Evolutionary conservation across 75 land plant species (phyloP).

Genomic region (Pinus albicaulis): DNA sequence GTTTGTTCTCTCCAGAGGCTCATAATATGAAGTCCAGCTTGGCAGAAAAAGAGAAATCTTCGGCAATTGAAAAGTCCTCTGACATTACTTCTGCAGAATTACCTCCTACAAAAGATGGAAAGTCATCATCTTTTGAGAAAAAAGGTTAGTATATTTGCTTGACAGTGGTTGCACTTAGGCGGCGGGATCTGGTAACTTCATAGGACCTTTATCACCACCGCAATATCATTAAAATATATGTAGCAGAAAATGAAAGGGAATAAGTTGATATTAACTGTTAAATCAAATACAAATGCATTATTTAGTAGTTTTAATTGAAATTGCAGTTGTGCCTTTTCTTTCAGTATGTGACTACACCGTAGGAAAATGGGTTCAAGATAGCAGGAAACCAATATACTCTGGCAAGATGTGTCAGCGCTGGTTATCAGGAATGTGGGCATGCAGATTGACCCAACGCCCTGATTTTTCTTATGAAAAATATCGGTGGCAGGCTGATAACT

Average conservation of each 20-base stretch:
- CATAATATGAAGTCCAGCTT: neutral
- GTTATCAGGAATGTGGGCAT: conserved; percentile 87
- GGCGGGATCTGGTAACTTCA: neutral
- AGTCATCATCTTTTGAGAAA: neutral
- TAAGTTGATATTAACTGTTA: neutral
- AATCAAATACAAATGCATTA: neutral
- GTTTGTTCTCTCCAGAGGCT: too few species aligned
- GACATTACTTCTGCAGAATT: neutral
- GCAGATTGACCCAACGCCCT: conserved; percentile 65
- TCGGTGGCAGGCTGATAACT: conserved; percentile 81
- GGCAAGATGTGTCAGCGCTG: conserved; percentile 75
- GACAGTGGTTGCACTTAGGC: neutral
- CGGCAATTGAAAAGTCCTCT: neutral
- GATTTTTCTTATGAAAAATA: conserved; percentile 71
- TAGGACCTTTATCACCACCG: neutral
- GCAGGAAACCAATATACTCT: conserved; percentile 59
- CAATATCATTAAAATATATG: neutral
- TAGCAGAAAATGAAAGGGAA: neutral
- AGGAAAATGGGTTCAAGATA: conserved; percentile 81
- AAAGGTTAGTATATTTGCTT: conserved; percentile 3
- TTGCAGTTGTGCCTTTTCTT: conserved; percentile 10
- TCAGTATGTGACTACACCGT: conserved; percentile 69
- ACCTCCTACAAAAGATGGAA: neutral
- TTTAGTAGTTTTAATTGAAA: neutral
- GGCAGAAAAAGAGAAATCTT: neutral